Evolutionary conservation across 225 moss, liverwort and hornwort genomes (phyloP), one percentile per base, ranked within the genome.

Genomic region (Climacium dendroides): DNA sequence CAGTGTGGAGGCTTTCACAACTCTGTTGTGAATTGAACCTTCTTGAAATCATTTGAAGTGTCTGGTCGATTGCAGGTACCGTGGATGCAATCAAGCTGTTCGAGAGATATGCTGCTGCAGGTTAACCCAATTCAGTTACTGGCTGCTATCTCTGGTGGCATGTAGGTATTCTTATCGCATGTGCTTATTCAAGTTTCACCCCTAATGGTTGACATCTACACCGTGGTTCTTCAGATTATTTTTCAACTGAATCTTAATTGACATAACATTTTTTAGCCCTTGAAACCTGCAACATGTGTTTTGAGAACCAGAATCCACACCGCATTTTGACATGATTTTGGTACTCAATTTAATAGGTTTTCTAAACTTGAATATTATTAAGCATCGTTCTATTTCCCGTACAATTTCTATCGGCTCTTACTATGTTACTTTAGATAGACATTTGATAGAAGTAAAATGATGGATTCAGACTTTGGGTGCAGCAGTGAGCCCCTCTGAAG

Each of bases 71-170:
- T 91, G 79, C 92, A 96, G 98, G 98, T 98, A 60, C 98, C 98
- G 60, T 97, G 94, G 98, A 98, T 98, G 97, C 98, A 98, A 92
- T 90, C 96, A 81, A 98, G 98, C 89, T 94, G 94, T 90, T 95
- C 98, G 50, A 95, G 89, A 84, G 90, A 85, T 18, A 79, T 88
- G 92, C 85, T 98, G 64, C 90, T 97, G 72, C 89, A 93, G 79
- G 92, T 98, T 86, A 91, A 94, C 43, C 94, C 94, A 26, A 65
- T 75, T 65, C 95, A 93, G 87, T 87, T 98, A 74, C 90, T 98
- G 48, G 86, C 91, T 72, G 84, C 95, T 52, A 35, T 88, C 80
- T 62, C 69, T 81, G 92, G 88, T 91, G 96, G 95, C 93, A 86
- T 94, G 98, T 98, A 90, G 83, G 98, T 90, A 74, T 74, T 52